phyloP scores from a whole-genome alignment of 345 rosid genomes.

The Gossypium herbaceum region DNA sequence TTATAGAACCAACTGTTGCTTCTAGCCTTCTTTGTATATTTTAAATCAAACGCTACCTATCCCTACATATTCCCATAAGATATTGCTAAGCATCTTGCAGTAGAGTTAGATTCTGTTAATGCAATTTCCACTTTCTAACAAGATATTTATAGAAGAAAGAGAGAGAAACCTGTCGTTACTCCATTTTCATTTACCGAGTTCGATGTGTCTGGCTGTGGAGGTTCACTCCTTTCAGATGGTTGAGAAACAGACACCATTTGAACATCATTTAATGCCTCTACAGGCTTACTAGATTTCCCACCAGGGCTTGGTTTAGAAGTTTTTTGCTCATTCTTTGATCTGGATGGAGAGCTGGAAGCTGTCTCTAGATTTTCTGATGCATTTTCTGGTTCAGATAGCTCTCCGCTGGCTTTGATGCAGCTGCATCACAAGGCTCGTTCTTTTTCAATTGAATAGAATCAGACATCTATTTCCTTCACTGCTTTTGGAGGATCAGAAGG shows the following conservation, averaged over 20 bases:
- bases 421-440: constrained; percentile 33
- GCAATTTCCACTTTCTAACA: neutral
- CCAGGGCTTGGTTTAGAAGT: constrained; percentile 3
- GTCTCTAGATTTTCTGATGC: constrained; percentile 22
- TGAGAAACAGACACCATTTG: constrained; percentile 21
- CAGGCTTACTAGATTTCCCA: constrained; percentile 4
- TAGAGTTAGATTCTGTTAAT: neutral
- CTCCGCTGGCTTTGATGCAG: constrained; percentile 30
- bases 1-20: neutral
- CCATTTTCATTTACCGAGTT: constrained; percentile 24
- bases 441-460: constrained; percentile 30
- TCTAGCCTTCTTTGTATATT: neutral
- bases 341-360: neutral
- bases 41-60: neutral
- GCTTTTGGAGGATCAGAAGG: constrained; percentile 26
- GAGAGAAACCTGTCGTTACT: constrained; percentile 35
- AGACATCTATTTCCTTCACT: constrained; percentile 37
- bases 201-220: constrained; percentile 16
- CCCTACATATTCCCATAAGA: neutral
- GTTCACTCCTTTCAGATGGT: constrained; percentile 23
- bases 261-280: constrained; percentile 4
- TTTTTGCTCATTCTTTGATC: constrained; percentile 14
- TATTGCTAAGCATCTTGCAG: neutral
- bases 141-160: neutral
- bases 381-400: constrained; percentile 25